A percentile compares a stretch with the other conserved stretches of the same genome.
phyloP scores from a whole-genome alignment of 2,329 filamentous ascomycete genomes.

The Xylaria sp. region DNA sequence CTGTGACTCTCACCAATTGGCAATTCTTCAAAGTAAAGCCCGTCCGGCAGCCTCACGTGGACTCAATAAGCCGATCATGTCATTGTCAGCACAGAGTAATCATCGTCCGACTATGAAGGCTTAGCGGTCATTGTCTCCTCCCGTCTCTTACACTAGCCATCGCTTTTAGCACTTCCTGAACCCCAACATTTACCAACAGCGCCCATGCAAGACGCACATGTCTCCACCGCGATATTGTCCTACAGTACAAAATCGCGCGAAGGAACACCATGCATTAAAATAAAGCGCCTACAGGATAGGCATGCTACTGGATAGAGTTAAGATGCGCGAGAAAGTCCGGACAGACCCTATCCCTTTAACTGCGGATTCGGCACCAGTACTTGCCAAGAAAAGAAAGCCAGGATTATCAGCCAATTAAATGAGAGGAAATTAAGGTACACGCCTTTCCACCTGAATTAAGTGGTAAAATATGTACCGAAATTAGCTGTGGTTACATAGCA shows the following conservation, averaged over 20 bases:
- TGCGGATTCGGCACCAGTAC: too few relatives aligned
- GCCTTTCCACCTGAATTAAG: too few relatives aligned
- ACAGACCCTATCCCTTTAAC: too few relatives aligned
- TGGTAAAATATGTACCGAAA: too few relatives aligned
- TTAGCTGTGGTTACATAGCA: too few relatives aligned
- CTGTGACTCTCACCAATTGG: not conserved
- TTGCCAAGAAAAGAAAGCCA: too few relatives aligned
- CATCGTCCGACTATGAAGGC: constrained; percentile 15
- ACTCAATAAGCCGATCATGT: not conserved
- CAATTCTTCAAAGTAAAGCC: too few relatives aligned
- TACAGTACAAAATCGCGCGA: constrained; percentile 12
- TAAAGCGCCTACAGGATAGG: not conserved
- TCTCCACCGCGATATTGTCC: constrained; percentile 12
- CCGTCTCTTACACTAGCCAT: not conserved
- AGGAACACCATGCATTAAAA: constrained; percentile 22
- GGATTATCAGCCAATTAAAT: too few relatives aligned
- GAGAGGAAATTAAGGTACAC: too few relatives aligned
- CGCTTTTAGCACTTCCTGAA: constrained; percentile 2
- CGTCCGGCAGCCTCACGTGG: not conserved
- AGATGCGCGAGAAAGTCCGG: not conserved
- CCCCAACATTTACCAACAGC: not conserved
- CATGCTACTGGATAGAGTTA: constrained; percentile 9
- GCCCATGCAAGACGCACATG: not conserved
- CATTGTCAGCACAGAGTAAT: constrained; percentile 24
- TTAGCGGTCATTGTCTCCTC: constrained; percentile 10